Evolutionary conservation across 2,329 filamentous ascomycete species (phyloP).

Genomic region (Stagonosporopsis chrysanthemi): DNA sequence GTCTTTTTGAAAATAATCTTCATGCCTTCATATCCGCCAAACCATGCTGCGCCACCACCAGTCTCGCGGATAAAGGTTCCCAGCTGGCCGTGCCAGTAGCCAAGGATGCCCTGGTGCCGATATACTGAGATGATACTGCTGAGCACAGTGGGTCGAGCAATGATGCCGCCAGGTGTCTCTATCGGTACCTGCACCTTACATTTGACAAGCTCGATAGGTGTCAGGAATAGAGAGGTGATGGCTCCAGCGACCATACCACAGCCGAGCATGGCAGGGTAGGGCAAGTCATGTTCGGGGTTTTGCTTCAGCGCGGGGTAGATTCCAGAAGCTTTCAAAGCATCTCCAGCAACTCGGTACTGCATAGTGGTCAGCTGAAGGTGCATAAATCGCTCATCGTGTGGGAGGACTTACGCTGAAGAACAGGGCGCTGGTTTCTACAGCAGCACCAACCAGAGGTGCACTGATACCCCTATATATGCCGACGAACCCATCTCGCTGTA

Average conservation of each 20-base stretch:
- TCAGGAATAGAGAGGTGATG: conserved; percentile 89
- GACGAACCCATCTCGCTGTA: conserved; percentile 77
- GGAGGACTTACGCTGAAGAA: conserved; percentile 74
- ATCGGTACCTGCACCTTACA: conserved; percentile 92
- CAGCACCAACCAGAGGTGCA: conserved; percentile 88
- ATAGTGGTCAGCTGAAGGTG: conserved; percentile 27
- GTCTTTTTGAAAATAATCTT: conserved; percentile 72
- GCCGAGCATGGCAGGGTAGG: conserved; percentile 75
- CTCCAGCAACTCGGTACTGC: conserved; percentile 59
- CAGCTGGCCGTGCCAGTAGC: conserved; percentile 95
- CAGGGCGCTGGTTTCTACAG: conserved; percentile 87
- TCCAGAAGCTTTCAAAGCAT: conserved; percentile 67
- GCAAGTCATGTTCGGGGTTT: conserved; percentile 63
- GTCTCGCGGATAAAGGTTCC: conserved; percentile 94
- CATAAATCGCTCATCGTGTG: neutral
- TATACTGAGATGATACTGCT: conserved; percentile 81
- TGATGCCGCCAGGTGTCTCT: conserved; percentile 47
- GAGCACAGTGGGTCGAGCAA: conserved; percentile 67
- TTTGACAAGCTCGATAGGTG: conserved; percentile 95
- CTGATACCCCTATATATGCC: conserved; percentile 92
- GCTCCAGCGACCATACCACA: conserved; percentile 88
- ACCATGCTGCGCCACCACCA: conserved; percentile 93
- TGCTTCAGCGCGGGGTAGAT: conserved; percentile 59
- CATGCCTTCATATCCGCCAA: conserved; percentile 65
- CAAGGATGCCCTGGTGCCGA: conserved; percentile 78